phyloP scores from a whole-genome alignment of 164 flowering plant genomes.

The Nelumbo lutea region DNA sequence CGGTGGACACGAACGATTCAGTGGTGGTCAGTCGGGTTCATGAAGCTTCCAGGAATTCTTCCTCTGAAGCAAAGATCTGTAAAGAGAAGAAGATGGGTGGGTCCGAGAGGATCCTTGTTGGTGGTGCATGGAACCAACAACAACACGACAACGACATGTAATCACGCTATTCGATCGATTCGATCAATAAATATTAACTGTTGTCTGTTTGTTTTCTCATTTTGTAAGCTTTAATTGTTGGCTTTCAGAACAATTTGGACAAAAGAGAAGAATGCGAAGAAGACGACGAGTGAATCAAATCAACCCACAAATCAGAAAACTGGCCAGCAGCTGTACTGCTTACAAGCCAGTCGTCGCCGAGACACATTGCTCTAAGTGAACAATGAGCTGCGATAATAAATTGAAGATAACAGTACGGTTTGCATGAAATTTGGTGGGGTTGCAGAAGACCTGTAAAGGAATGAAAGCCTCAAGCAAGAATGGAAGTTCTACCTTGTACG shows the following conservation, averaged over 20 bases:
- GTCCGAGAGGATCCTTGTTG: slow-evolving; percentile 24
- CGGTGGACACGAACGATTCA: slow-evolving; percentile 44
- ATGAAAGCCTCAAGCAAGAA: slow-evolving; percentile 35
- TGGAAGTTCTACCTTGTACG: background rate
- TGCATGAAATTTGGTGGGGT: slow-evolving; percentile 14
- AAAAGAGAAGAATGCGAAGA: slow-evolving; percentile 23
- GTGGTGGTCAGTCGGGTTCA: slow-evolving; percentile 17
- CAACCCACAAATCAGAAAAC: slow-evolving; percentile 15
- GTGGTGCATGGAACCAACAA: slow-evolving; percentile 26
- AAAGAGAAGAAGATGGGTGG: slow-evolving; percentile 26
- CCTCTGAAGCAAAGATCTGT: slow-evolving; percentile 8
- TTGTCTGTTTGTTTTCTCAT: background rate
- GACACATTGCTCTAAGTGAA: slow-evolving; percentile 61
- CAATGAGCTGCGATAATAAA: too few relatives aligned
- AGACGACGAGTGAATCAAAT: slow-evolving; percentile 10
- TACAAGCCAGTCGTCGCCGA: slow-evolving; percentile 30
- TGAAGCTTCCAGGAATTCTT: slow-evolving; percentile 6
- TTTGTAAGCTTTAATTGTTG: background rate
- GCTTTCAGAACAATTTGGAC: slow-evolving; percentile 32
- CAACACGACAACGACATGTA: slow-evolving; percentile 1
- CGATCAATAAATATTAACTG: background rate
- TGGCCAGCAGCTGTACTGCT: slow-evolving; percentile 15
- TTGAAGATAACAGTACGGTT: too few relatives aligned
- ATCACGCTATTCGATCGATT: too few relatives aligned
- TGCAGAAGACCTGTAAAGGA: slow-evolving; percentile 75